phyloP scores from a whole-genome alignment of 192 early-diverging fungal genomes.

The Dissophora ornata region DNA sequence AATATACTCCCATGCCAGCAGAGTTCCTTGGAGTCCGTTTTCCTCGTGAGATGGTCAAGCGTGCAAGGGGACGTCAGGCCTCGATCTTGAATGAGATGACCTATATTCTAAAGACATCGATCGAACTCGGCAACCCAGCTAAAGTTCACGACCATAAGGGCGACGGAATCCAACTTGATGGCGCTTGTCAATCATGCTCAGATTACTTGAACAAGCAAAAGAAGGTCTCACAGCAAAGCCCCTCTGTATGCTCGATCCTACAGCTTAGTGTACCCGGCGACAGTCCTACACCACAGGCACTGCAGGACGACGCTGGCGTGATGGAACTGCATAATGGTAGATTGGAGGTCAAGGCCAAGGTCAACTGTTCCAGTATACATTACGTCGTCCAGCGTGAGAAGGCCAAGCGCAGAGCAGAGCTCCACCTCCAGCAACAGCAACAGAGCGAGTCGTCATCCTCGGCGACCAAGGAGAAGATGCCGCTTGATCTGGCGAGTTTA shows the following conservation, averaged over 20 bases:
- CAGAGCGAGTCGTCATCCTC: background rate
- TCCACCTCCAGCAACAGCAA: background rate
- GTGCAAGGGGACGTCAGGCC: slow-evolving; percentile 1
- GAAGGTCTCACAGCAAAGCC: background rate
- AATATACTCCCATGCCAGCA: background rate
- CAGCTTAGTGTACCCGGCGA: slow-evolving; percentile 28
- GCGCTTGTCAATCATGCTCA: slow-evolving; percentile 15
- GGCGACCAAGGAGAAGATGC: background rate
- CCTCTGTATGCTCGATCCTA: slow-evolving; percentile 16
- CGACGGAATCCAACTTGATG: slow-evolving; percentile 21
- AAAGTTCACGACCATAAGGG: slow-evolving; percentile 4
- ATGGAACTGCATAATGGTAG: slow-evolving; percentile 28
- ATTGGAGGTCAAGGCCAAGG: slow-evolving; percentile 12
- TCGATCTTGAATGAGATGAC: slow-evolving; percentile 43
- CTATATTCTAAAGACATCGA: slow-evolving; percentile 17
- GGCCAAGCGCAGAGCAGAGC: slow-evolving; percentile 3
- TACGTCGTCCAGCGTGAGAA: slow-evolving; percentile 38
- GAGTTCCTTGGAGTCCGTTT: slow-evolving; percentile 35
- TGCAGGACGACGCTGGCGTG: slow-evolving; percentile 6
- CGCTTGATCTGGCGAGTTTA: slow-evolving; percentile 10
- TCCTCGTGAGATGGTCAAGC: slow-evolving; percentile 45
- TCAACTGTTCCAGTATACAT: slow-evolving; percentile 47
- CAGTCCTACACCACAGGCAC: too few species aligned
- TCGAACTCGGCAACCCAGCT: slow-evolving; percentile 22
- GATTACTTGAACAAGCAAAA: slow-evolving; percentile 16